Percentiles rank a stretch among this genome's conserved stretches.
phyloP scores from a whole-genome alignment of 2,329 filamentous ascomycete species.

The Phialophora expanda region DNA sequence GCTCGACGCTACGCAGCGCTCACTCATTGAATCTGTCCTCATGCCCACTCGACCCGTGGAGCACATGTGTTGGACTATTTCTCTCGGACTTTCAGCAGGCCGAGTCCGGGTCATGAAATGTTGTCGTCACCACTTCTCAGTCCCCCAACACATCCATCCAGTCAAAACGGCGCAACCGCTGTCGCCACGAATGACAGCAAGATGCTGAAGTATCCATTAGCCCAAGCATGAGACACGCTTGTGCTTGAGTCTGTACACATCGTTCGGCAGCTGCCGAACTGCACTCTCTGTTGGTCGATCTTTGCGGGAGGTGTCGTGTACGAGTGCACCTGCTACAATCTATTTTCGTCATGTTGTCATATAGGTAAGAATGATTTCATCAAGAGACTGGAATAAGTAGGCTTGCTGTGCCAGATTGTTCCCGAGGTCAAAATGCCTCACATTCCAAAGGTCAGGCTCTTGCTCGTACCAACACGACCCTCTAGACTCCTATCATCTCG shows the following conservation, averaged over 20 bases:
- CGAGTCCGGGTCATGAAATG: background rate
- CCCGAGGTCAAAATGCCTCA: background rate
- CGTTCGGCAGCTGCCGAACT: conserved; percentile 7
- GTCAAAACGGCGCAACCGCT: background rate
- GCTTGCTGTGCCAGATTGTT: background rate
- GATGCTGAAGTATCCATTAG: background rate
- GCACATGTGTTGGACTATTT: background rate
- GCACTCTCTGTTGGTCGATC: background rate
- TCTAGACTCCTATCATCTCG: background rate
- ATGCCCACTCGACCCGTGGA: no score
- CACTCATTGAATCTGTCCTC: background rate
- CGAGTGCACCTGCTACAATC: background rate
- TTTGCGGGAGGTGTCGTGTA: background rate
- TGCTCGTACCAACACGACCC: background rate
- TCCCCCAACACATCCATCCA: conserved; percentile 9
- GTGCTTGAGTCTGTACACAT: background rate
- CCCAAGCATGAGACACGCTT: background rate
- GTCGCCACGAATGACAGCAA: background rate
- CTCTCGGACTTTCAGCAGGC: background rate
- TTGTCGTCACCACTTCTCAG: conserved; percentile 17
- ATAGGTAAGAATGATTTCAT: conserved; percentile 15
- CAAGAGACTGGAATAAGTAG: background rate
- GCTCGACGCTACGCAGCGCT: no score
- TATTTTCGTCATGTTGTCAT: conserved; percentile 2
- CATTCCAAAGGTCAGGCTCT: background rate